These are phyloP conservation scores for Talaromyces amestolkiae DNA, from an alignment of 2,329 filamentous ascomycete genomes.

Conservation along the genomic window DNA sequence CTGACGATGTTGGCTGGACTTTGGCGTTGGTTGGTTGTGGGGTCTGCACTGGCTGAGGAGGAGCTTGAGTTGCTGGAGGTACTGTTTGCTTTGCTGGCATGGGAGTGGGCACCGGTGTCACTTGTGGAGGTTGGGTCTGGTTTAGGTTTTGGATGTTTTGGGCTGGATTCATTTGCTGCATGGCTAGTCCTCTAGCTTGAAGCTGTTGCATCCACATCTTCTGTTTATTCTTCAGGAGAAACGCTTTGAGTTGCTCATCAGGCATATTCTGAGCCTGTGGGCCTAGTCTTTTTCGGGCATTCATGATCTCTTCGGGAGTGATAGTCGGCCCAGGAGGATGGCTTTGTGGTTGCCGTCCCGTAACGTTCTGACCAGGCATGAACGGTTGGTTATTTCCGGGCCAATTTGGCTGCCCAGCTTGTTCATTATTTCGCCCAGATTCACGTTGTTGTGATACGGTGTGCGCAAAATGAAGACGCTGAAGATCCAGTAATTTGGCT, in stretches of 20 bases:
- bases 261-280: slow-evolving; percentile 33
- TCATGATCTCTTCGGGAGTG: slow-evolving; percentile 36
- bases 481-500: slow-evolving; percentile 40
- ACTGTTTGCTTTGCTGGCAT: slow-evolving; percentile 27
- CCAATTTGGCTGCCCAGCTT: slow-evolving; percentile 25
- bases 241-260: slow-evolving; percentile 45
- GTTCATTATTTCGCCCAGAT: slow-evolving; percentile 25
- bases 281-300: slow-evolving; percentile 37
- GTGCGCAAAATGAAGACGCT: slow-evolving; percentile 47
- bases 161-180: slow-evolving; percentile 16
- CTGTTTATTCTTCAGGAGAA: slow-evolving; percentile 37
- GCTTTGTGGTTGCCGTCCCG: slow-evolving; percentile 27
- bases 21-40: slow-evolving; percentile 23
- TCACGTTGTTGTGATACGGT: slow-evolving; percentile 26
- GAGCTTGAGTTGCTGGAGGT: slow-evolving; percentile 25
- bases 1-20: slow-evolving; percentile 10
- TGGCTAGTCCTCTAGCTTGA: slow-evolving; percentile 29
- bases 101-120: slow-evolving; percentile 25
- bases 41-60: slow-evolving; percentile 28
- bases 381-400: slow-evolving; percentile 31
- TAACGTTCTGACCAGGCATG: slow-evolving; percentile 29
- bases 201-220: slow-evolving; percentile 33
- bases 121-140: slow-evolving; percentile 27
- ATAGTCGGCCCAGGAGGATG: slow-evolving; percentile 25
- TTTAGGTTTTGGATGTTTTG: slow-evolving; percentile 27